Evolutionary conservation across 1,284 basidiomycete species (phyloP), one percentile per base, ranked within the genome.

Genomic region (Athelia sp.): DNA sequence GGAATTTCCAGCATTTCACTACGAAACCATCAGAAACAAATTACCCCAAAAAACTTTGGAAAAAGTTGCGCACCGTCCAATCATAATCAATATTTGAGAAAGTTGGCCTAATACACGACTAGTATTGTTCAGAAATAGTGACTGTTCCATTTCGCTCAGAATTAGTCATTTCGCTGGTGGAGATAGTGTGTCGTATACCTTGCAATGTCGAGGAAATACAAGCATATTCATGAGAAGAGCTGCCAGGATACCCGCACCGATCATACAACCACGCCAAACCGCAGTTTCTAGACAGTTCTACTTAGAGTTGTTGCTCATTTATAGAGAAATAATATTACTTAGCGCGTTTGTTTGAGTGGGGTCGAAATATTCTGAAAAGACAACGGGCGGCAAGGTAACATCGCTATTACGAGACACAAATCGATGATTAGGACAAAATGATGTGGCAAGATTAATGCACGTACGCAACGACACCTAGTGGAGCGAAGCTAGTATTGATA

Each of bases 181-280:
- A 14, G 21, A 38, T n/a, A 18, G 43, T 43, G 23, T 1, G 29
- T 8, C 29, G 3, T 0, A 23, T 54, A 78, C 75, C 48, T 75
- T 62, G 54, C 72, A 72, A 56, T 78, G 74, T 35, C 73, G 65
- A 45, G 76, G 77, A 53, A 74, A 79, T 8, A 79, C 48, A 3
- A 76, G 45, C 32, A 68, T 71, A 54, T 77, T 79, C 61, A 75
- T 64, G 18, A 70, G 42, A 11, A 79, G 54, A 3, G 76, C 77
- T 4, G 68, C 68, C 22, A 78, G 54, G 47, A 78, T 76, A 14
- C 77, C 76, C 22, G 66, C 62, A 29, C 65, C 63, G 34, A 78
- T 79, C 65, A 72, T 70, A 1, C 63, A 52, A 18, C 66, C 70
- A 43, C 76, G 66, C 23, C 69, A 59, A 14, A 65, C 54, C 4